Base-by-base conservation (phyloP, 2,329 filamentous ascomycete species). In the Pseudogymnoascus sp. region DNA sequence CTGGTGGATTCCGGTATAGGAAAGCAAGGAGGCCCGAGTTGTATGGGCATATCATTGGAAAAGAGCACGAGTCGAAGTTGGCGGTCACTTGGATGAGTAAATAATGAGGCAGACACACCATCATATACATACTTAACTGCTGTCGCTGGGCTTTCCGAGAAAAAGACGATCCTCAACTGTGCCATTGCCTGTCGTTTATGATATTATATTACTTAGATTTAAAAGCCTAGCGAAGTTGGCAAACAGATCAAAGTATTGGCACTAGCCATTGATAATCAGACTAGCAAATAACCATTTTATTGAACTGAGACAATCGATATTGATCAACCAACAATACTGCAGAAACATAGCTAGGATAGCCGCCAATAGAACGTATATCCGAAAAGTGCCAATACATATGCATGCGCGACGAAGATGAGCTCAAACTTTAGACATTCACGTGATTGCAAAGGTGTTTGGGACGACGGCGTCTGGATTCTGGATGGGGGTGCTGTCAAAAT, bases 11-110 rank as follows among this genome's bases (percentile, higher is more conserved):
- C 26, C 29, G 63, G 17, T 64, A 64, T 29, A 58, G 54, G 39
- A 33, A 54, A n/a, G 63, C 63, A 24, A 60, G 63, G 37, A 57
- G 62, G 47, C 59, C 62, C 13, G 63, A 64, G 58, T 47, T 64
- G 21, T 64, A 64, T 35, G 24, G 63, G 24, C 26, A 64, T 17
- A 61, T 64, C 11, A 60, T 64, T 41, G 36, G 36, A n/a, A 57
- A 62, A 40, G 54, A 59, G 21, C 61, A 60, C 36, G 40, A 31
- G 17, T 59, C 59, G 7, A 31, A 59, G 44, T 58, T 64, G 44
- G 39, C 36, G 24, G 63, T 64, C 26, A 61, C 58, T 36, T 64
- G 62, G 63, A 64, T 61, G 35, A 35, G 47, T 54, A 35, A 61
- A 59, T 63, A 62, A 59, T 61, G 63, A 63, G 29, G 15, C 6